phyloP scores from a whole-genome alignment of 2,329 filamentous ascomycete genomes.

The Neopestalotiopsis sp. region DNA sequence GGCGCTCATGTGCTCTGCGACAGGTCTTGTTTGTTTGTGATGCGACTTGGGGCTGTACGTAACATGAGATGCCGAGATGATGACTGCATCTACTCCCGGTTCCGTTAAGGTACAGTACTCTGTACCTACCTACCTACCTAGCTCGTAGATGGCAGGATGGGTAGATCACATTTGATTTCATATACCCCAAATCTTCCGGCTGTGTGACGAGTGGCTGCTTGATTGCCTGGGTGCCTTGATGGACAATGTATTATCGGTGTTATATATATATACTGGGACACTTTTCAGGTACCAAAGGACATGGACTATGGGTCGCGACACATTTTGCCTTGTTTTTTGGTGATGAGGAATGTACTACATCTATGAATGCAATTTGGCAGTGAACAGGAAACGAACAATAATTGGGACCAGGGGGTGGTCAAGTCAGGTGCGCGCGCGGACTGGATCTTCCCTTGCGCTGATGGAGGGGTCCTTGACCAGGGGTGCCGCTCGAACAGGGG shows the following conservation, averaged over 20 bases:
- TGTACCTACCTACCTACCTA: not conserved
- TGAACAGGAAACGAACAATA: not conserved
- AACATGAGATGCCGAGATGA: slow-evolving; percentile 2
- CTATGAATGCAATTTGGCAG: not conserved
- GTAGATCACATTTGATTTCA: too few relatives aligned
- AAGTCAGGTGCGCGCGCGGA: slow-evolving; percentile 1
- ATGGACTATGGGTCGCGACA: too few relatives aligned
- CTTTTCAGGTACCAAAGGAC: too few relatives aligned
- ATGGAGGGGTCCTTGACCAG: slow-evolving; percentile 5
- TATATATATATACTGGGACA: too few relatives aligned
- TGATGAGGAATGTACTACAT: not conserved
- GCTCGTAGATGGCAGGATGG: too few relatives aligned
- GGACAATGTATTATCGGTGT: too few relatives aligned
- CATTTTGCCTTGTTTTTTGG: not conserved
- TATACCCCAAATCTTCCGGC: too few relatives aligned
- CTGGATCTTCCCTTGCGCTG: not conserved
- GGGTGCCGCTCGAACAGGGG: not conserved
- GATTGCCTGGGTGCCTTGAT: too few relatives aligned
- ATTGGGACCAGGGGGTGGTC: not conserved
- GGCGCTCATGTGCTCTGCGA: not conserved
- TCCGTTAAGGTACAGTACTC: not conserved
- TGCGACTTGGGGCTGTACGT: not conserved
- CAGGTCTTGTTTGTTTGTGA: not conserved
- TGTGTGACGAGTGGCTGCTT: too few relatives aligned
- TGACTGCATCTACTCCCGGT: not conserved